These are phyloP conservation scores for Zymoseptoria crescenta DNA, from an alignment of 2,329 filamentous ascomycete genomes.

Conservation along the genomic window DNA sequence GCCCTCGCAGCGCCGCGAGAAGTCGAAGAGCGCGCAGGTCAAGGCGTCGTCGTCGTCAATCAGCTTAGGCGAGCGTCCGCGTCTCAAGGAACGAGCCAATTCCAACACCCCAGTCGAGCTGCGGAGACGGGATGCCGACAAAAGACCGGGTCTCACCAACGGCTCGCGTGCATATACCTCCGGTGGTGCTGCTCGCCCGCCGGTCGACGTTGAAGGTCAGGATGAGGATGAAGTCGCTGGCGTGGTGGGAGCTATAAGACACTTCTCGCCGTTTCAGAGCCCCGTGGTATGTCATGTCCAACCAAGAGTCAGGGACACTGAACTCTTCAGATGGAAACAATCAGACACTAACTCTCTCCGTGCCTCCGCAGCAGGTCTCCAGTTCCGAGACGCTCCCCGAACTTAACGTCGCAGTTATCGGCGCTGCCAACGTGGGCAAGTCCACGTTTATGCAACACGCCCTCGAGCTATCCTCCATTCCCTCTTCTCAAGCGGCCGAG, in stretches of 20 bases:
- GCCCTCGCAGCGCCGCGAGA: background rate
- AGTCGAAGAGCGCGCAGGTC: background rate
- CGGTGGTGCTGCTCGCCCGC: slow-evolving; percentile 1
- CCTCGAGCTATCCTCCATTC: slow-evolving; percentile 44
- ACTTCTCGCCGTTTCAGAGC: slow-evolving; percentile 22
- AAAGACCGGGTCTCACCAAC: background rate
- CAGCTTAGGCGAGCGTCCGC: background rate
- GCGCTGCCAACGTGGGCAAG: slow-evolving; percentile 49
- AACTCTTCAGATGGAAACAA: slow-evolving; percentile 2
- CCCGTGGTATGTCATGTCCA: slow-evolving; percentile 21
- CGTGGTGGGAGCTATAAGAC: slow-evolving; percentile 22
- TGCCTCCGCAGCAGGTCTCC: slow-evolving; percentile 9
- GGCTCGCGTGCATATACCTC: background rate
- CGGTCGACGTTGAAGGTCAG: slow-evolving; percentile 16
- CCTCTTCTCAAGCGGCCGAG: slow-evolving; percentile 35
- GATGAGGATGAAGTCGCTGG: slow-evolving; percentile 28
- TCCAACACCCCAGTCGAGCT: background rate
- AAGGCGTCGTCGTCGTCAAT: background rate
- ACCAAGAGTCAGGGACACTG: background rate
- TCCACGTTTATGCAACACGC: slow-evolving; percentile 52
- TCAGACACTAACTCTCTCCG: slow-evolving; percentile 1
- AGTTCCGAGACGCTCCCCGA: slow-evolving; percentile 37
- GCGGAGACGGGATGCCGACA: background rate
- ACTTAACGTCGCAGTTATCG: slow-evolving; percentile 53
- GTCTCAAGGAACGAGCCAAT: background rate